Evolutionary conservation across 345 rosid genomes (phyloP).

Genomic region (Arabidopsis arenosa): DNA sequence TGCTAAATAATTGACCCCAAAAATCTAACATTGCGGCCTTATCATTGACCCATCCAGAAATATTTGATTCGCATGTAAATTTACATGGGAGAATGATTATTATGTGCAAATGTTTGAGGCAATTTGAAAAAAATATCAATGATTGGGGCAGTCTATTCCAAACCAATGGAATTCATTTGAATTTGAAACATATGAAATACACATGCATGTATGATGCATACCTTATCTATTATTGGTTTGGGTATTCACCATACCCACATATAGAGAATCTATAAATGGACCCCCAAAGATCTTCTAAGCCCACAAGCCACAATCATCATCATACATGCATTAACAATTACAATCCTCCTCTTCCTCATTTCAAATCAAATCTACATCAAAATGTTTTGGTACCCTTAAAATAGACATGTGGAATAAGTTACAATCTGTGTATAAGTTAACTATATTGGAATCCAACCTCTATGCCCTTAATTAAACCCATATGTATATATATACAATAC

Average conservation of each 20-base stretch:
- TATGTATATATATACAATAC: not conserved
- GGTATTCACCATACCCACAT: constrained; percentile 36
- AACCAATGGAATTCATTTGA: constrained; percentile 26
- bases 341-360: constrained; percentile 14
- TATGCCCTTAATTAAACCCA: not conserved
- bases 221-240: constrained; percentile 22
- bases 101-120: constrained; percentile 23
- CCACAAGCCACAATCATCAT: constrained; percentile 39
- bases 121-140: constrained; percentile 6
- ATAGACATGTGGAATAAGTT: constrained; percentile 21
- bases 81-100: constrained; percentile 41
- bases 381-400: constrained; percentile 33
- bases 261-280: constrained; percentile 38
- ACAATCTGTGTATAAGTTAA: constrained; percentile 6
- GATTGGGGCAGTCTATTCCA: constrained; percentile 31
- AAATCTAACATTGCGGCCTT: constrained; percentile 43
- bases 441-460: constrained; percentile 1
- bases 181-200: not conserved
- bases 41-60: constrained; percentile 43
- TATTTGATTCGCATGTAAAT: constrained; percentile 32
- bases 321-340: constrained; percentile 27
- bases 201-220: constrained; percentile 24
- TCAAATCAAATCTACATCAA: constrained; percentile 27
- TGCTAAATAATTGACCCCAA: constrained; percentile 22
- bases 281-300: constrained; percentile 42